Evolutionary conservation across 2,329 filamentous ascomycete species (phyloP).

Genomic region (Colletotrichum godetiae): DNA sequence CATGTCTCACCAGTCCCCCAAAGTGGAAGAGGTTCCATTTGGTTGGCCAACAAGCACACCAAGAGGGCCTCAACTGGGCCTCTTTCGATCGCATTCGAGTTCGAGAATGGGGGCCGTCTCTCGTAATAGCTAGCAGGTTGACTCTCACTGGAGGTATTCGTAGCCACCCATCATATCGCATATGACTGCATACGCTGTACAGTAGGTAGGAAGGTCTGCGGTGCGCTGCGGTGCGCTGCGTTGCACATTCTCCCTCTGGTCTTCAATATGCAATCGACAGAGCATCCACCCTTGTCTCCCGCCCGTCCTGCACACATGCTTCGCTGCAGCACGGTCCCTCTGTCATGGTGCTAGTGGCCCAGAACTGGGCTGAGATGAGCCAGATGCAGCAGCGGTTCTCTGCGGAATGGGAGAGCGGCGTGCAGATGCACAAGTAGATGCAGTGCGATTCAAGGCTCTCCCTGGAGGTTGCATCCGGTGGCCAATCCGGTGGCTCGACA

Average conservation of each 20-base stretch:
- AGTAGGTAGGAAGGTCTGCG: neutral
- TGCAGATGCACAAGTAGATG: constrained; percentile 32
- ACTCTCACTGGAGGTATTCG: constrained; percentile 9
- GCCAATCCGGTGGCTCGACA: constrained; percentile 27
- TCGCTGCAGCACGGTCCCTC: constrained; percentile 19
- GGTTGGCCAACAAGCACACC: constrained; percentile 20
- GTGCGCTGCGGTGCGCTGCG: neutral
- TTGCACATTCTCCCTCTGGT: neutral
- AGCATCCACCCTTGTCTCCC: constrained; percentile 29
- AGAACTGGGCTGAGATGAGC: constrained; percentile 27
- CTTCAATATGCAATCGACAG: constrained; percentile 23
- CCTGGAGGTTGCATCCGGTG: constrained; percentile 18
- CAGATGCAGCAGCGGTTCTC: constrained; percentile 7
- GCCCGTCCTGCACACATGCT: constrained; percentile 26
- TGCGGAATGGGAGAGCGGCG: constrained; percentile 14
- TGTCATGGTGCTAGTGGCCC: constrained; percentile 25
- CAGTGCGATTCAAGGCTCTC: constrained; percentile 21
- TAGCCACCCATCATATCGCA: constrained; percentile 15
- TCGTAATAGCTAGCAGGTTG: constrained; percentile 9
- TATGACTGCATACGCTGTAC: constrained; percentile 19
- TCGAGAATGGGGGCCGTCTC: constrained; percentile 21
- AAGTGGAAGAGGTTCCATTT: constrained; percentile 15
- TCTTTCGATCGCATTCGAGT: constrained; percentile 34
- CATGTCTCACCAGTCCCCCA: constrained; percentile 32
- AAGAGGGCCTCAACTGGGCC: neutral